phyloP scores from a whole-genome alignment of 805 yeast species.

The Dipodascus albidus region DNA sequence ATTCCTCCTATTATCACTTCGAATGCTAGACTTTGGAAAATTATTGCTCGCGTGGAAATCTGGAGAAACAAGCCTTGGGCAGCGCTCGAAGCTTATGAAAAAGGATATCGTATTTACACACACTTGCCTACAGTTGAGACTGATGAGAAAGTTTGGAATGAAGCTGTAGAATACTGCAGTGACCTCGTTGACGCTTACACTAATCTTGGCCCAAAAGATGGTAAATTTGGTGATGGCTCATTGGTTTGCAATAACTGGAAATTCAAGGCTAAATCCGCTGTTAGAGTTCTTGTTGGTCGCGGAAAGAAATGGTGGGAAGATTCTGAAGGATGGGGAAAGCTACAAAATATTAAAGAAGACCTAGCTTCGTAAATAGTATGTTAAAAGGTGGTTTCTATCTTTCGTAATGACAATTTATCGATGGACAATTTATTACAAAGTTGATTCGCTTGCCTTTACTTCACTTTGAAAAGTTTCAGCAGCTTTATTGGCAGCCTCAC shows the following conservation, averaged over 20 bases:
- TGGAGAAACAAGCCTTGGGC: slow-evolving; percentile 88
- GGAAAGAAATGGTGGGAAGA: slow-evolving; percentile 76
- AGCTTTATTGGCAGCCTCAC: not conserved
- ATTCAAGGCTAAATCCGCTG: slow-evolving; percentile 62
- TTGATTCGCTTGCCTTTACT: not conserved
- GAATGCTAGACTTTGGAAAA: slow-evolving; percentile 63
- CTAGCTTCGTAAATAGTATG: slow-evolving; percentile 12
- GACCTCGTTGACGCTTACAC: slow-evolving; percentile 82
- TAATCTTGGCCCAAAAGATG: slow-evolving; percentile 61
- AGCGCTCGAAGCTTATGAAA: slow-evolving; percentile 74
- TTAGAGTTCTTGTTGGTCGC: slow-evolving; percentile 65
- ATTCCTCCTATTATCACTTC: slow-evolving; percentile 61
- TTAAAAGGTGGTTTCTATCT: not conserved
- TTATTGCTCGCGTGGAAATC: slow-evolving; percentile 72
- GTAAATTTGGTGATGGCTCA: slow-evolving; percentile 59
- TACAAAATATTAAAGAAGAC: slow-evolving; percentile 42
- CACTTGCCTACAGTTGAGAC: slow-evolving; percentile 54
- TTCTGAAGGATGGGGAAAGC: slow-evolving; percentile 60
- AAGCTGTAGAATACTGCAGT: slow-evolving; percentile 64
- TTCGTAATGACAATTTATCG: not conserved
- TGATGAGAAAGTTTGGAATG: slow-evolving; percentile 57
- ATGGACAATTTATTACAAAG: not conserved
- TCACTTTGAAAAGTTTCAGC: not conserved
- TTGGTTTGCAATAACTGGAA: slow-evolving; percentile 90
- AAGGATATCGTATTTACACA: slow-evolving; percentile 65